Base-by-base conservation (phyloP, 2,329 filamentous ascomycete genomes). In the Epichloe gansuensis region DNA sequence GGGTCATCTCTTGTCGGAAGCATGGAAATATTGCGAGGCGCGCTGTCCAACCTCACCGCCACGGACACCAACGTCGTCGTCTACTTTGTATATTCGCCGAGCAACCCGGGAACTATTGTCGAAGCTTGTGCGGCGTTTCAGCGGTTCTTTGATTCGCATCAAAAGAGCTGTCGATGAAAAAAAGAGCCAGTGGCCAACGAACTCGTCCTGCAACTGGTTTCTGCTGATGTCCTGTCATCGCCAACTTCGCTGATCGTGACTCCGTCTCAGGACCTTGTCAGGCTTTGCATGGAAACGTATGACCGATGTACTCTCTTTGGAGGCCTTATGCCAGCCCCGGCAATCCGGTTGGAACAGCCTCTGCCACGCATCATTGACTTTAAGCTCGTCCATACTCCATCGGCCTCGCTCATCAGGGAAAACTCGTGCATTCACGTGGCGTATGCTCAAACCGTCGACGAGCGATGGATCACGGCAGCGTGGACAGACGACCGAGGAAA, bases 401-500 rank as follows among this genome's bases (percentile, higher is more conserved):
- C 86, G 0, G 78, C 81, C 17, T 86, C 88, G 17, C 71, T 91
- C 5, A 72, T 93, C 51, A 80, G 85, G 52, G 88, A 93, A 63
- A 88, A 90, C 58, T 86, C 82, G 0, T 85, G 85, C 61, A 80
- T 95, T 34, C 88, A 95, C 64, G 72, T 94, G 45, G 86, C 85
- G 1, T 94, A 94, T 61, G 80, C 85, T 2, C 77, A 83, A 52
- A 91, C 86, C 61, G 73, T 83, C 11, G 86, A 91, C 63, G 81
- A 85, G 21, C 74, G 83, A 8, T 95, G 89, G 89, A 71, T 93
- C 39, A 85, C 83, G 12, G 85, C 82, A 5, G 85, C 85, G 0
- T 94, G 88, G 88, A 88, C 84, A 1, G 87, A 94, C 62, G 88
- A 82, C 58, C 78, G 79, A 28, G 88, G 88, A 2, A 81, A 79